Evolutionary conservation across 2,329 filamentous ascomycete genomes (phyloP).

Genomic region (Monosporascus sp.): DNA sequence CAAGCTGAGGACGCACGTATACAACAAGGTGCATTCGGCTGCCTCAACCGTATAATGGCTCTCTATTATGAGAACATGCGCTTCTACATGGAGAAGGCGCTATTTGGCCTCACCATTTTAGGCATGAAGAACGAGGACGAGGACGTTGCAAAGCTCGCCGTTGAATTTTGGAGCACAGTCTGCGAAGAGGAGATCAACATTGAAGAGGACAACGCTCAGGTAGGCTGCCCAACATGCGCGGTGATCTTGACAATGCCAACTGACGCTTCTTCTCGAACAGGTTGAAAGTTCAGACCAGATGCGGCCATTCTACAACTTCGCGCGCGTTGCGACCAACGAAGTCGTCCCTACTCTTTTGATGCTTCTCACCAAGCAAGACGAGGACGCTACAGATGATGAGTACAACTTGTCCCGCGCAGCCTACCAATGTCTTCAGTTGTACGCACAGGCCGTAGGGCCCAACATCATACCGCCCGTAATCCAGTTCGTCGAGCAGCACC

Average conservation of each 20-base stretch:
- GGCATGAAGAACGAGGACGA: conserved; percentile 98
- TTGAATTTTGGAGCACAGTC: conserved; percentile 99
- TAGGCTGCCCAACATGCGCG: conserved; percentile 30
- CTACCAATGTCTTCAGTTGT: conserved; percentile 94
- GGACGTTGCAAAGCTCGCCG: conserved; percentile 94
- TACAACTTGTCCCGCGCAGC: conserved; percentile 94
- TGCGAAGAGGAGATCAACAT: conserved; percentile 98
- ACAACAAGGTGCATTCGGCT: conserved; percentile 93
- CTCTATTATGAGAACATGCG: conserved; percentile 99
- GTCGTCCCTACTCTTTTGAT: conserved; percentile 87
- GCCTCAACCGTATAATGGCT: conserved; percentile 96
- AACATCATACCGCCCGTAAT: conserved; percentile 83
- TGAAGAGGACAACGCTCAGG: conserved; percentile 89
- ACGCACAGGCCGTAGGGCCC: conserved; percentile 82
- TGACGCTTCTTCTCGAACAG: conserved; percentile 19
- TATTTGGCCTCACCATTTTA: conserved; percentile 94
- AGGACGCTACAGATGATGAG: conserved; percentile 93
- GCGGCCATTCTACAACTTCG: conserved; percentile 93
- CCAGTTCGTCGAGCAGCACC: conserved; percentile 83
- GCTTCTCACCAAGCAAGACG: conserved; percentile 92
- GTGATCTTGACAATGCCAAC: conserved; percentile 5
- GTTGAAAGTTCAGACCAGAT: conserved; percentile 75
- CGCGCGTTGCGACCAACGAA: conserved; percentile 84
- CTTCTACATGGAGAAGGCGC: conserved; percentile 99
- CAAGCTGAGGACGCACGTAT: conserved; percentile 88